Evolutionary conservation across 164 flowering plant genomes (phyloP), one percentile per base, ranked within the genome.

Genomic region (Piper betle): DNA sequence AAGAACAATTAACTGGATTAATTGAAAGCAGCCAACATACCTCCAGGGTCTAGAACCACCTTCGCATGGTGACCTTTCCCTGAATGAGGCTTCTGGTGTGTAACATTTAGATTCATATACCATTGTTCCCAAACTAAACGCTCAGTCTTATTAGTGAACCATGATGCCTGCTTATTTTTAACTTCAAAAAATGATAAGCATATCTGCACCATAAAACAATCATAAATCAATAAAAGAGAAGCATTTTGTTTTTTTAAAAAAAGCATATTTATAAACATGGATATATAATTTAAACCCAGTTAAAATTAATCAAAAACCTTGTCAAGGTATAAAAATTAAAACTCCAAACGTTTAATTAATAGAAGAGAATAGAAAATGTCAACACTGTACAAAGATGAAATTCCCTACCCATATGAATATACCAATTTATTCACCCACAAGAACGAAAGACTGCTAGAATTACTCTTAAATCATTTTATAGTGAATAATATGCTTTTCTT

Each of bases 41-140:
- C 95, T 79, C 85, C 91, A 25, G 89, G 82, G 55, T 84, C 91
- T 62, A 82, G 71, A 6, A 78, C 71, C 62, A 77, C 66, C 83
- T 92, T 92, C 25, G 91, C 72, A 73, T 81, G 83, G 69, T 81
- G 86, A 65, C 84, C 80, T 74, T 87, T 92, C 69, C 82, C 60
- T 53, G 82, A 73, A 72, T 76, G 86, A 69, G 80, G 50, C 72
- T 80, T 92, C 15, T 75, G 72, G 57, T 78, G 80, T 10, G 78
- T 77, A 41, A 93, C 97, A 75, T 80, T 84, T 77, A 93, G 63
- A 75, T 90, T 86, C 69, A 93, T 75, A 68, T 82, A 78, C 98
- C 98, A 93, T 39, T 93, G 94, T 69, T 93, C 99, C 97, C 99
- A 93, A 70, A 81, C 82, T 55, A 75, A 69, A 67, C 95, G 93